phyloP scores from a whole-genome alignment of 192 early-diverging fungal genomes.

The Funneliformis mosseae region DNA sequence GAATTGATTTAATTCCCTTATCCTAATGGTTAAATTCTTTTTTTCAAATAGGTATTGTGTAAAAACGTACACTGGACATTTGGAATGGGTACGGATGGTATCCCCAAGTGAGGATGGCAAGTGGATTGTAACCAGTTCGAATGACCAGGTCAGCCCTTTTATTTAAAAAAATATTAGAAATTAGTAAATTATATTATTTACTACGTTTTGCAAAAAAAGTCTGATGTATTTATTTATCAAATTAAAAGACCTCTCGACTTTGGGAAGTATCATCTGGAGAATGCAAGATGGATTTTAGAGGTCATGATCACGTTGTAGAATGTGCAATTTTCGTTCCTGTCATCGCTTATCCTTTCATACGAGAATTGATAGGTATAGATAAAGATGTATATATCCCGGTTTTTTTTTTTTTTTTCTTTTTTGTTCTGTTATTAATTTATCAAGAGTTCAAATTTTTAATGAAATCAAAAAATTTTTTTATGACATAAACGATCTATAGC shows the following conservation, averaged over 20 bases:
- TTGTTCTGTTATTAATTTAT: background rate
- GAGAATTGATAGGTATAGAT: conserved; percentile 68
- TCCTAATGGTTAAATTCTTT: background rate
- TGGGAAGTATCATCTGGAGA: conserved; percentile 80
- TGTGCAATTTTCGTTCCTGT: conserved; percentile 83
- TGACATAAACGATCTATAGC: conserved; percentile 36
- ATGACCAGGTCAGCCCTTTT: conserved; percentile 69
- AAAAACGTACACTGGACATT: conserved; percentile 78
- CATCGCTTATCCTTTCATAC: conserved; percentile 63
- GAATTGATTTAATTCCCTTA: too few species aligned
- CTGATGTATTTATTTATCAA: background rate
- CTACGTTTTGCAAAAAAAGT: background rate
- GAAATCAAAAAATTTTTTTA: background rate
- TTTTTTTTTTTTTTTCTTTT: conserved; percentile 1
- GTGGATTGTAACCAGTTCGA: conserved; percentile 75
- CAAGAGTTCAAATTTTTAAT: too few species aligned
- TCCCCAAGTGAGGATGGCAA: conserved; percentile 71
- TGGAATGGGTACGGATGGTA: conserved; percentile 86
- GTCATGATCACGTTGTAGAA: conserved; percentile 96
- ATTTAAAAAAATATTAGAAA: background rate
- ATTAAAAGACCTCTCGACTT: conserved; percentile 72
- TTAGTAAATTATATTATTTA: background rate
- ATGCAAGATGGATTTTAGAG: conserved; percentile 76
- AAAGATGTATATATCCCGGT: conserved; percentile 25
- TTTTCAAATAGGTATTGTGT: conserved; percentile 68